Evolutionary conservation across 441 rosid genomes (phyloP), one percentile per base, ranked within the genome.

Genomic region (Corymbia calophylla): DNA sequence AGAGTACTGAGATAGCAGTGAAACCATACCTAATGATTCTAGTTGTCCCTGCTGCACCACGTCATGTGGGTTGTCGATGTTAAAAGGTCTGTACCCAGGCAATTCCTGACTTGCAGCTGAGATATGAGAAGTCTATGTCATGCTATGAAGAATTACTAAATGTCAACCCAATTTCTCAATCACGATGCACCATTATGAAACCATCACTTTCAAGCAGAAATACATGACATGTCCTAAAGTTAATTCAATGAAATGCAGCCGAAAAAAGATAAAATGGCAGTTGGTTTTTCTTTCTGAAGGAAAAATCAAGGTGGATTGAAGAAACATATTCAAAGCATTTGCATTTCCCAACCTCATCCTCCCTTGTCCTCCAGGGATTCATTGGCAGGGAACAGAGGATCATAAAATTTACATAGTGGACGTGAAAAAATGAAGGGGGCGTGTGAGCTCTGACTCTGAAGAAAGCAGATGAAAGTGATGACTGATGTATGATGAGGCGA

Each of bases 11-110:
- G 81, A 39, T 23, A 81, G 68, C 66, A 32, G 60, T 5, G 86
- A 89, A 56, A 68, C 7, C 89, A 35, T 93, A 97, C 99, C 99
- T 92, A 92, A 89, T 86, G 95, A 93, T 86, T 95, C 94, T 51
- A 93, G 89, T 89, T 94, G 94, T 80, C 88, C 87, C 91, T 91
- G 93, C 62, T 87, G 93, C 87, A 96, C 87, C 87, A 94, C 92
- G 88, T 91, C 91, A 86, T 90, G 89, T 14, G 95, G 93, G 80
- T 91, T 93, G 86, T 92, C 96, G 87, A 92, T 94, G 89, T 39
- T 64, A 88, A 95, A 87, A 48, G 93, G 93, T 90, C 93, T 94
- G 88, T 89, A 93, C 82, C 88, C 86, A 0, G 87, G 88, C 91
- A 87, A 90, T 80, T 93, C 89, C 66, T 68, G 84, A 87, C 64